Conservation (phyloP, 331 rosid genomes). For the Dryas integrifolia region DNA sequence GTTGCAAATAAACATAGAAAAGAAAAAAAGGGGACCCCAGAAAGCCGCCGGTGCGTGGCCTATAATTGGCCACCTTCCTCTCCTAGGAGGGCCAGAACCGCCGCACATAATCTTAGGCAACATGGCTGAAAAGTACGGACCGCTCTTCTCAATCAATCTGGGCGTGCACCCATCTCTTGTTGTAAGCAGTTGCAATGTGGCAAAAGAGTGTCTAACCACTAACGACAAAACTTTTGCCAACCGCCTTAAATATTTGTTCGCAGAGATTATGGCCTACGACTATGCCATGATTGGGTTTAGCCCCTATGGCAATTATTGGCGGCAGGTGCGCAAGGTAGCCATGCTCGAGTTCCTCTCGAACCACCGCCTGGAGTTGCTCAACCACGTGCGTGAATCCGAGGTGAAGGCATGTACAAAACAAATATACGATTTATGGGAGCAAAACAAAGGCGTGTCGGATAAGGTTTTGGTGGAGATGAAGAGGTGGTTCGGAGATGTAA, state of each 20-base stretch:
- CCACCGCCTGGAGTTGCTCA: conserved; percentile 5
- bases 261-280: conserved; percentile 22
- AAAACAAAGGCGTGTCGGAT: background rate
- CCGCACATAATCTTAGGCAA: conserved; percentile 31
- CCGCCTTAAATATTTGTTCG: conserved; percentile 31
- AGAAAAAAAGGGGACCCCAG: conserved; percentile 21
- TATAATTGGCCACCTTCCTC: conserved; percentile 50
- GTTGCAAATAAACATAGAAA: background rate
- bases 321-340: conserved; percentile 22
- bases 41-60: conserved; percentile 44
- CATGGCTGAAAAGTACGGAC: conserved; percentile 46
- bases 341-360: conserved; percentile 14
- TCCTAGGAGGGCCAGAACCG: conserved; percentile 5
- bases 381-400: conserved; percentile 13
- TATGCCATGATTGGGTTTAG: conserved; percentile 20
- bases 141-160: conserved; percentile 29
- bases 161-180: conserved; percentile 32
- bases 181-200: conserved; percentile 30
- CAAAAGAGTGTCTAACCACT: conserved; percentile 38
- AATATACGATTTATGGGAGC: background rate
- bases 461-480: conserved; percentile 3
- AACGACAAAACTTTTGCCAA: conserved; percentile 42
- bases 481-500: conserved; percentile 7
- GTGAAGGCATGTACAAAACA: background rate
- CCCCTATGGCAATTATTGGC: conserved; percentile 27